Evolutionary conservation across 495 filamentous ascomycete genomes (phyloP), one percentile per base, ranked within the genome.

Genomic region (Penicillium diatomitis): DNA sequence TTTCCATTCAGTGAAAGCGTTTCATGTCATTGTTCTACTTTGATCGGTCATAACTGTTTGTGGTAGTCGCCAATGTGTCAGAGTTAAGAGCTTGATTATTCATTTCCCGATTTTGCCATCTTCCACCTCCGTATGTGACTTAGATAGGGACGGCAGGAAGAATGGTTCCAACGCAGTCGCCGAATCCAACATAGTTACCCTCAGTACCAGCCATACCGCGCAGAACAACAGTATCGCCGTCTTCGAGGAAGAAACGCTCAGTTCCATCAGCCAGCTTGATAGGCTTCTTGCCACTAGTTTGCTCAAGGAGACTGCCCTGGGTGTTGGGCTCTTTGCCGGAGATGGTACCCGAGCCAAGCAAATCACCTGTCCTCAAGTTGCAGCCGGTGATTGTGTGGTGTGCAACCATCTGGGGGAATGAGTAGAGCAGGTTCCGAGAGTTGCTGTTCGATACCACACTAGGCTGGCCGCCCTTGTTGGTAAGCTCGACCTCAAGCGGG

Each of bases 331-430:
- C 79, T 9, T 75, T 80, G 12, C 90, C 90, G 43, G 83, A 88
- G 56, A 97, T 95, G 1, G 91, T 97, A 3, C 91, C 91, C 4
- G 86, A 90, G 12, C 89, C 91, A 2, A 97, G 64, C 44, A 97
- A 67, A 56, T 97, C 91, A 34, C 91, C 91, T 0, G 84, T 74
- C 37, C 80, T 78, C 72, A 97, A 63, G 10, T 84, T 82, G 63
- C 91, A 97, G 27, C 91, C 91, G 2, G 84, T 86, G 40, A 91
- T 75, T 5, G 86, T 84, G 62, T 97, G 91, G 61, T 97, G 91
- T 0, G 91, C 83, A 35, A 97, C 73, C 88, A 97, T 95, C 68
- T 97, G 91, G 9, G 87, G 79, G 69, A 95, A 97, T 0, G 88
- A 95, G 75, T 81, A 97, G 20, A 97, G 77, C 30, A 96, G 78